These are phyloP conservation scores for Arthrinium puccinioides DNA, from an alignment of 2,329 filamentous ascomycete species.

Conservation along the genomic window DNA sequence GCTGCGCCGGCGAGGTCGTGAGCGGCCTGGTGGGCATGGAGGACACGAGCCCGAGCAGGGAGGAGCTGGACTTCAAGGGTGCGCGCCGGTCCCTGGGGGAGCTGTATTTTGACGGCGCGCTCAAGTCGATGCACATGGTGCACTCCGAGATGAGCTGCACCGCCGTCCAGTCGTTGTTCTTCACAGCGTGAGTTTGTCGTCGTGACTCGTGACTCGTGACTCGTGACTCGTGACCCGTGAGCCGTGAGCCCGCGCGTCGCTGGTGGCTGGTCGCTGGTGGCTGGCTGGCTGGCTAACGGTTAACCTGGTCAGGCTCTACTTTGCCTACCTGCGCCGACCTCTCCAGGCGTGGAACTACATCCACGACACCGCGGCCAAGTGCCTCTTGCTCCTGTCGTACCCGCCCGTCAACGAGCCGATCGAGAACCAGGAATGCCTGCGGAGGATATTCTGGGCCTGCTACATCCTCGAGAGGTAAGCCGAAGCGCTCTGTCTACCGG, in stretches of 20 bases:
- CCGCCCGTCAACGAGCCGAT: slow-evolving; percentile 22
- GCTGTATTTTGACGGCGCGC: slow-evolving; percentile 33
- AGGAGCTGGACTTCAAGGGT: slow-evolving; percentile 5
- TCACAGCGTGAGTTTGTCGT: slow-evolving; percentile 32
- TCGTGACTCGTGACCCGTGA: too few species aligned
- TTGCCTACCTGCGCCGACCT: slow-evolving; percentile 40
- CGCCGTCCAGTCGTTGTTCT: slow-evolving; percentile 42
- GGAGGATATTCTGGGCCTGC: slow-evolving; percentile 47
- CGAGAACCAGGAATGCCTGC: slow-evolving; percentile 38
- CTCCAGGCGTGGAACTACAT: slow-evolving; percentile 47
- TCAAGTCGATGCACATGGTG: slow-evolving; percentile 37
- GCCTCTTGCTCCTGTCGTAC: slow-evolving; percentile 40
- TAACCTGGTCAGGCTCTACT: slow-evolving; percentile 33
- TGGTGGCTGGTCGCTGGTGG: too few species aligned
- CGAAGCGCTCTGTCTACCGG: too few species aligned
- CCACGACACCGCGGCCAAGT: slow-evolving; percentile 40
- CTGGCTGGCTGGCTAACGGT: neutral
- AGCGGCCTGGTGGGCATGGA: slow-evolving; percentile 17
- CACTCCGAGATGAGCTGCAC: slow-evolving; percentile 38
- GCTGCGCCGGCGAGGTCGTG: slow-evolving; percentile 35
- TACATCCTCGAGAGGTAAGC: slow-evolving; percentile 43
- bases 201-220: too few species aligned
- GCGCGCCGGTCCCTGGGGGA: slow-evolving; percentile 5
- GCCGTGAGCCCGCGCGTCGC: too few species aligned
- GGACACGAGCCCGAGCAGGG: neutral